Evolutionary conservation across 306 rosid species (phyloP).

Genomic region (Delonix regia): DNA sequence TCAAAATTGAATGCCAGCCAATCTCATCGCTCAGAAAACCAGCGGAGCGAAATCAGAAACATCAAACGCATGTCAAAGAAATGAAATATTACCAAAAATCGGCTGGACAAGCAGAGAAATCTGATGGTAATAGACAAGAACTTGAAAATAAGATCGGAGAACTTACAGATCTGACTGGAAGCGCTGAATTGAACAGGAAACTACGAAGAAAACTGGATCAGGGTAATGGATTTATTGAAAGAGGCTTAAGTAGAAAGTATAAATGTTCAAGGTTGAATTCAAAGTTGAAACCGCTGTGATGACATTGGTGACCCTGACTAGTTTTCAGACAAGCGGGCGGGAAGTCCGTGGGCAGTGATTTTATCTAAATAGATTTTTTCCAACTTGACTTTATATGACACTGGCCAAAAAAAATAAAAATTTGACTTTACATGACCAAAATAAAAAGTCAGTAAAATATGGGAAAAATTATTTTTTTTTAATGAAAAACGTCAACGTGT

Average conservation of each 20-base stretch:
- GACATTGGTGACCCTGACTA: neutral
- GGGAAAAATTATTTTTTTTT: too few relatives aligned
- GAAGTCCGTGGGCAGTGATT: slow-evolving; percentile 22
- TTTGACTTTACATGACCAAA: neutral
- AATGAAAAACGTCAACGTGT: too few relatives aligned
- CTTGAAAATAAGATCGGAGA: neutral
- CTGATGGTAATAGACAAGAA: neutral
- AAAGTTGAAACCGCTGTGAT: slow-evolving; percentile 15
- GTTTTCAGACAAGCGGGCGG: slow-evolving; percentile 17
- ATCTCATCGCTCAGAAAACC: neutral
- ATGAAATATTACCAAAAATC: neutral
- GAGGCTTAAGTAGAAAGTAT: slow-evolving; percentile 31
- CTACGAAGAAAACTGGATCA: neutral
- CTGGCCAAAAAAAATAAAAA: neutral
- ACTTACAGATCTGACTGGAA: slow-evolving; percentile 31
- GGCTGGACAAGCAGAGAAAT: neutral
- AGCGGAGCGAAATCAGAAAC: neutral
- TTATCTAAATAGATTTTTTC: too few relatives aligned
- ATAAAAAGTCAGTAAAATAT: too few relatives aligned
- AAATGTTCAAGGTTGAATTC: slow-evolving; percentile 17
- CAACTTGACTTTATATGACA: too few relatives aligned
- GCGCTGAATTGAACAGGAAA: neutral
- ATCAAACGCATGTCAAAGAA: neutral
- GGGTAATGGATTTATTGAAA: neutral
- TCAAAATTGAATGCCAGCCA: neutral